These are phyloP conservation scores for Trichoderma semiorbis DNA, from an alignment of 2,329 filamentous ascomycete species.

Conservation along the genomic window DNA sequence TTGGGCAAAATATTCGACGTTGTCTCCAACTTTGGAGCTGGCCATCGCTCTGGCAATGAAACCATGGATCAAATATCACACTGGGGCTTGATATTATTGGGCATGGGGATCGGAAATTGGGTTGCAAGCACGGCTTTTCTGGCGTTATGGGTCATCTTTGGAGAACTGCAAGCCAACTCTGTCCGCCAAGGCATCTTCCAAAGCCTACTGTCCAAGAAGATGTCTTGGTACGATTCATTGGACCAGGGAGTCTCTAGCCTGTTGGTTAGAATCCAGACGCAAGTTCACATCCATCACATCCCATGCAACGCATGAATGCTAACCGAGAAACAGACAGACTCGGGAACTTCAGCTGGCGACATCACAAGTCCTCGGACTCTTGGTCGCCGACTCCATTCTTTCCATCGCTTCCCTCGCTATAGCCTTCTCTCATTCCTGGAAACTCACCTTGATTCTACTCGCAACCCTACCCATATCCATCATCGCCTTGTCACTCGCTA, in stretches of 20 bases:
- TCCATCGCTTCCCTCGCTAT: constrained; percentile 63
- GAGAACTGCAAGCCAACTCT: constrained; percentile 71
- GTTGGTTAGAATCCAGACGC: constrained; percentile 71
- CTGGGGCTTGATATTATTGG: constrained; percentile 61
- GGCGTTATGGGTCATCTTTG: constrained; percentile 69
- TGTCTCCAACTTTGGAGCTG: constrained; percentile 63
- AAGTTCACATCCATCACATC: constrained; percentile 30
- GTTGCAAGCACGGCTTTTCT: constrained; percentile 65
- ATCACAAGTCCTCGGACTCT: constrained; percentile 73
- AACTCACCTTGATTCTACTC: constrained; percentile 75
- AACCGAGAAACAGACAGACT: constrained; percentile 59
- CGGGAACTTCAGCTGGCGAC: constrained; percentile 77
- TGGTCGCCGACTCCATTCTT: constrained; percentile 62
- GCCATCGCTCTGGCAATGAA: constrained; percentile 43
- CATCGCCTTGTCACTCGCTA: constrained; percentile 56
- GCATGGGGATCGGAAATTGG: constrained; percentile 64
- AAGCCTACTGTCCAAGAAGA: constrained; percentile 66
- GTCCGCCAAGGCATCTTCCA: constrained; percentile 64
- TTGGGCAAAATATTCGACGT: constrained; percentile 72
- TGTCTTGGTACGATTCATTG: constrained; percentile 77
- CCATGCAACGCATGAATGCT: neutral
- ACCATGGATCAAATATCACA: constrained; percentile 55
- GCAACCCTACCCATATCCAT: constrained; percentile 68
- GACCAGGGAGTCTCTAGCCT: constrained; percentile 69
- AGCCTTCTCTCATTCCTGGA: constrained; percentile 79